Evolutionary conservation across 1,284 basidiomycete genomes (phyloP).

Genomic region (Trametes versicolor): DNA sequence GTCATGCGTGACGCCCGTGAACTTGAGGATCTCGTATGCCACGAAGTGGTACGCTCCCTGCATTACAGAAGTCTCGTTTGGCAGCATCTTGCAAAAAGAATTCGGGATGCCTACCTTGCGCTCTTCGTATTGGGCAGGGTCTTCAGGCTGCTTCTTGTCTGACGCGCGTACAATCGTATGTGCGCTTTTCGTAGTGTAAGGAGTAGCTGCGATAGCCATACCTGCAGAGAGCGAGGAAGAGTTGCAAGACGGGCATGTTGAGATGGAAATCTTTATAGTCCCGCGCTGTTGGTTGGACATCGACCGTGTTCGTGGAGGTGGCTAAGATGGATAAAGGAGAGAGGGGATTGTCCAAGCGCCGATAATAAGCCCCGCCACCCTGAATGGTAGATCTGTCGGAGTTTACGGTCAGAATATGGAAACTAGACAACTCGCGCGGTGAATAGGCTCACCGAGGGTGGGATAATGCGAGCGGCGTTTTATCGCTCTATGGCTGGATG

Average conservation of each 20-base stretch:
- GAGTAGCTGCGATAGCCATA: neutral
- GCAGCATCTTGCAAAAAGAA: neutral
- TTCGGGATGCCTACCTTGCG: conserved; percentile 10
- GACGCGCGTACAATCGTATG: neutral
- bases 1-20: conserved; percentile 1
- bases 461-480: too few relatives aligned
- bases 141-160: neutral
- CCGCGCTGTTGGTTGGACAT: neutral
- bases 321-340: neutral
- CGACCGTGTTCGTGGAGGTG: neutral
- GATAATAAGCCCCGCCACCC: neutral
- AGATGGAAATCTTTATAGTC: neutral
- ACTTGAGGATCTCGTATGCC: conserved; percentile 14
- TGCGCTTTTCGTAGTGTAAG: neutral
- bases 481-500: too few relatives aligned
- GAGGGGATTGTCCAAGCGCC: neutral
- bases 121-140: conserved; percentile 10
- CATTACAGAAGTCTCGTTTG: too few relatives aligned
- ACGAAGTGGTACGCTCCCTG: conserved; percentile 23
- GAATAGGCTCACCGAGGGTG: too few relatives aligned
- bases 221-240: neutral
- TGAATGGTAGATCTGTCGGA: too few relatives aligned
- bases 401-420: too few relatives aligned
- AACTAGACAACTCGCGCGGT: too few relatives aligned
- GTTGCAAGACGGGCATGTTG: neutral